Base-by-base conservation (phyloP, 2,329 filamentous ascomycete genomes). In the Colletotrichum coccodes region DNA sequence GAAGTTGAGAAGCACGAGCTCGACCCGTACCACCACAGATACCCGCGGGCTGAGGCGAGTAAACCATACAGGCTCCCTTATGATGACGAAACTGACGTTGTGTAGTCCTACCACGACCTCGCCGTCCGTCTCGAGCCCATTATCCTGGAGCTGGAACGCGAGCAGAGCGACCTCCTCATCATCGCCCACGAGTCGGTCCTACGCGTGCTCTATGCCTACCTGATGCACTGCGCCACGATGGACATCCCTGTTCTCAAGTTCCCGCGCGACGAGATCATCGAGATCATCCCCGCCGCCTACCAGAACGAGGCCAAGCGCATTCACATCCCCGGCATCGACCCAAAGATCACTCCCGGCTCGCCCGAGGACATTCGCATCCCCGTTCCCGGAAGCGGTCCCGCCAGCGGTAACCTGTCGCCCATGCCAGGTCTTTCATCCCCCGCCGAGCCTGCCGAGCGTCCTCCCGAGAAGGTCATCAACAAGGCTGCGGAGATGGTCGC, bases 151-250 rank as follows among this genome's bases (percentile, higher is more conserved):
- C 88, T 99, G 16, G 96, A 99, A 83, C 91, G 96, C 49, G 96
- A 99, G 82, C 94, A 98, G 75, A 97, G 97, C 73, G 96, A 99
- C 78, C 87, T 99, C n/a, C 88, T 99, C 60, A 98, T 99, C 77
- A 98, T 99, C 73, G 96, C 96, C 0, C 96, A 99, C 79, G 96
- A 99, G 80, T 97, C 94, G 59, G 96, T 99, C n/a, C 87, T 99
- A 53, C 93, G 96, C 49, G 96, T 99, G 28, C 87, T 99, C 4
- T 99, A 99, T 78, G 95, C 95, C 28, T 99, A 99, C 80, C 86
- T 99, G 44, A 99, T 99, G 96, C 96, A 97, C 74, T 98, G 96
- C 82, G 96, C 95, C 78, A 95, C 97, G 9, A 92, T 92, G 79
- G 94, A 97, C 76, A 99, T 99, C 71, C 96, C 96, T 4, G 92